A percentile compares a stretch with the other conserved stretches of the same genome.
Evolutionary conservation across 2,329 filamentous ascomycete genomes (phyloP).

Genomic region (Didymella pinodella): DNA sequence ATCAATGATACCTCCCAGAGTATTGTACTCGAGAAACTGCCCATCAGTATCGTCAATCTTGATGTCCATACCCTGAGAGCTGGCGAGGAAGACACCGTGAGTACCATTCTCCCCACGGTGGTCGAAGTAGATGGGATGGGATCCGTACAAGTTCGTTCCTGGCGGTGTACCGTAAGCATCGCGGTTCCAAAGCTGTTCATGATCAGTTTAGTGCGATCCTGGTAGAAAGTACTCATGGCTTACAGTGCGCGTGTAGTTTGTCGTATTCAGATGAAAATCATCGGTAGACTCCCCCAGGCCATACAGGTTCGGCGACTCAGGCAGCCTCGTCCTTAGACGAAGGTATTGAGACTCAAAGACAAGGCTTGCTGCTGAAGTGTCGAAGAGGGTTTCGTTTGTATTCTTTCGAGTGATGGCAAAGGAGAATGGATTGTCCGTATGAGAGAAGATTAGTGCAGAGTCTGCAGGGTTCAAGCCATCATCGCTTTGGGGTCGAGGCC

Average conservation of each 20-base stretch:
- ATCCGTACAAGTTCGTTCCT: slow-evolving; percentile 73
- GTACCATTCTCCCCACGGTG: slow-evolving; percentile 62
- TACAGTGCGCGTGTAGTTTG: slow-evolving; percentile 65
- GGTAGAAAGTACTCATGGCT: slow-evolving; percentile 52
- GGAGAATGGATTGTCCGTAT: slow-evolving; percentile 67
- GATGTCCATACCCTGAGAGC: slow-evolving; percentile 68
- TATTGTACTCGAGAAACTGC: slow-evolving; percentile 81
- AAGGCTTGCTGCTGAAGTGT: slow-evolving; percentile 71
- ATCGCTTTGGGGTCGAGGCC: slow-evolving; percentile 64
- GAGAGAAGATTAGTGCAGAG: slow-evolving; percentile 64
- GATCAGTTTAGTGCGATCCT: slow-evolving; percentile 37
- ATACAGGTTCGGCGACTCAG: slow-evolving; percentile 73
- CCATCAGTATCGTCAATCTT: slow-evolving; percentile 71
- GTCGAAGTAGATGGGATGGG: slow-evolving; percentile 79
- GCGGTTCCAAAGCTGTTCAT: slow-evolving; percentile 69
- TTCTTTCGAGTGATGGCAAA: slow-evolving; percentile 68
- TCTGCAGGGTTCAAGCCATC: slow-evolving; percentile 35
- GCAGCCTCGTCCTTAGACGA: slow-evolving; percentile 73
- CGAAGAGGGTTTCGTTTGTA: slow-evolving; percentile 69
- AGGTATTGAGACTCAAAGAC: slow-evolving; percentile 82
- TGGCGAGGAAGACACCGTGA: slow-evolving; percentile 49
- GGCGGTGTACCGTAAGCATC: slow-evolving; percentile 69
- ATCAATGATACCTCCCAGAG: slow-evolving; percentile 80
- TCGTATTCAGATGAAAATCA: slow-evolving; percentile 70
- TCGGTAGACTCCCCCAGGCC: slow-evolving; percentile 81